Percentiles rank a stretch among this genome's conserved stretches.
Evolutionary conservation across 2,329 filamentous ascomycete species (phyloP).

Genomic region (Colletotrichum sp.): DNA sequence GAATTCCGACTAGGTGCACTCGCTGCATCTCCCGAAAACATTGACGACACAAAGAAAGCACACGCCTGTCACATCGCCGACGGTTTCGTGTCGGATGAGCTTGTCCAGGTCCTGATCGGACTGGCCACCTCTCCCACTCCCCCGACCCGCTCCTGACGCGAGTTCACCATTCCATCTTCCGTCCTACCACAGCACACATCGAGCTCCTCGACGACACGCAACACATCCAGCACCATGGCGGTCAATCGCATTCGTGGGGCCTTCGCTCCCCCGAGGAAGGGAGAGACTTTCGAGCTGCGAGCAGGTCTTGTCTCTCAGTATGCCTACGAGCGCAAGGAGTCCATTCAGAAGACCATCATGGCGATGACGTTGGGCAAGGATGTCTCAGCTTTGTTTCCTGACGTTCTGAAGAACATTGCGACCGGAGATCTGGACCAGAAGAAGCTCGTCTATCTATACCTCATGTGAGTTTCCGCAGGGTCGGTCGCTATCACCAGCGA

Average conservation of each 20-base stretch:
- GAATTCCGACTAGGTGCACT: conserved; percentile 8
- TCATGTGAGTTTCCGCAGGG: conserved; percentile 72
- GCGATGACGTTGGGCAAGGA: conserved; percentile 99
- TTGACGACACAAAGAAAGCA: background rate
- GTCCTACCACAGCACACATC: conserved; percentile 11
- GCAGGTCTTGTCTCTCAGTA: conserved; percentile 97
- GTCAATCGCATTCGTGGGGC: conserved; percentile 96
- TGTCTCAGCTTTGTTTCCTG: conserved; percentile 94
- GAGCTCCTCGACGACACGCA: conserved; percentile 29
- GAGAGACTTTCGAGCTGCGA: conserved; percentile 96
- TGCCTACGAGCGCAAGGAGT: conserved; percentile 98
- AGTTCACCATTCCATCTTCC: background rate
- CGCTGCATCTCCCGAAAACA: background rate
- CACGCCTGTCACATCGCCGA: background rate
- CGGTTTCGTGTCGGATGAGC: conserved; percentile 8
- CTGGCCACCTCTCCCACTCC: conserved; percentile 10
- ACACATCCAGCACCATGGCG: conserved; percentile 67
- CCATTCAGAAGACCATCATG: conserved; percentile 99
- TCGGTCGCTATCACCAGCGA: background rate
- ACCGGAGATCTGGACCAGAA: conserved; percentile 96
- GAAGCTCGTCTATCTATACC: conserved; percentile 97
- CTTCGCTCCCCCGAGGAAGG: conserved; percentile 91
- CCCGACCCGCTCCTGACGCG: background rate
- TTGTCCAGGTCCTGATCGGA: conserved; percentile 16
- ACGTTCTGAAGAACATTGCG: conserved; percentile 98